Percentiles rank a stretch among this genome's conserved stretches.
Evolutionary conservation across 2,329 filamentous ascomycete genomes (phyloP).

Genomic region (Cladosporium colombiae): DNA sequence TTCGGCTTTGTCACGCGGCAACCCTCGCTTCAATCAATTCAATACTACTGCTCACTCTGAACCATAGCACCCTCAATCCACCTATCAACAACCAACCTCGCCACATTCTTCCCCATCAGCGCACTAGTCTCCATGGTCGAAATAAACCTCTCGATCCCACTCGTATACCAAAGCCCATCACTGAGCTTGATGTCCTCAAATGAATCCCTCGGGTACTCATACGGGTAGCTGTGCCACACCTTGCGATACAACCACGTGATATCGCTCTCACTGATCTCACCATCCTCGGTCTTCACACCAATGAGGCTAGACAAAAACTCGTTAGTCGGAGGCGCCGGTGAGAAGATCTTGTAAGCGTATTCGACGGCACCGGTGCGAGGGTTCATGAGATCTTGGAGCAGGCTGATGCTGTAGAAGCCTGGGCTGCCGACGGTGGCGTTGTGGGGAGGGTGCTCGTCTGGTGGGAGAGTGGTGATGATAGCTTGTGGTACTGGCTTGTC

Average conservation of each 20-base stretch:
- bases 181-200: slow-evolving; percentile 80
- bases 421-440: slow-evolving; percentile 67
- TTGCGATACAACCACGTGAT: slow-evolving; percentile 79
- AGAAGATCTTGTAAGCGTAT: slow-evolving; percentile 69
- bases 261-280: slow-evolving; percentile 39
- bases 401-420: slow-evolving; percentile 84
- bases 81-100: slow-evolving; percentile 67
- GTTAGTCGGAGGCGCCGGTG: slow-evolving; percentile 50
- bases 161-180: slow-evolving; percentile 66
- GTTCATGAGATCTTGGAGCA: slow-evolving; percentile 65
- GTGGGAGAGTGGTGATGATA: slow-evolving; percentile 78
- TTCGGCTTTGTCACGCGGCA: too few species aligned
- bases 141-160: slow-evolving; percentile 85
- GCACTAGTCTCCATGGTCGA: slow-evolving; percentile 97
- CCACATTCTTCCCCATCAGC: slow-evolving; percentile 85
- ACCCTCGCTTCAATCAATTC: background rate
- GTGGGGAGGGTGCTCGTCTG: slow-evolving; percentile 53
- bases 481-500: slow-evolving; percentile 65
- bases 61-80: slow-evolving; percentile 37
- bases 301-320: slow-evolving; percentile 53
- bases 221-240: slow-evolving; percentile 82
- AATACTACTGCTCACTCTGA: background rate
- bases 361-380: slow-evolving; percentile 40
- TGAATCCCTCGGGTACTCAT: slow-evolving; percentile 77
- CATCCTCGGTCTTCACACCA: slow-evolving; percentile 38